Evolutionary conservation across 1,139 yeast genomes (phyloP).

Genomic region (Lodderomyces metapsilosis): DNA sequence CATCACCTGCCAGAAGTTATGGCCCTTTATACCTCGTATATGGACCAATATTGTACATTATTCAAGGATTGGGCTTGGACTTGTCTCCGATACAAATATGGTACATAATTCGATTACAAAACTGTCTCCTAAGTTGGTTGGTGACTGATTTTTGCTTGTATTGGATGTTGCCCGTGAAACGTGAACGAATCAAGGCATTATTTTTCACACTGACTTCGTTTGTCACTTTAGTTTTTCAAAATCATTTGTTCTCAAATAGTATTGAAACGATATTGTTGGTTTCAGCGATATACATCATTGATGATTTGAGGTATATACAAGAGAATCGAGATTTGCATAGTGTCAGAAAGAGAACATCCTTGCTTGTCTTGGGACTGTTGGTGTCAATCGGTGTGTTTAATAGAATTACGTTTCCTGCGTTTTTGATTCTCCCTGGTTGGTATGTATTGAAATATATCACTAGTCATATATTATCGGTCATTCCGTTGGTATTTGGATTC

Average conservation of each 20-base stretch:
- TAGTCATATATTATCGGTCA: slow-evolving; percentile 23
- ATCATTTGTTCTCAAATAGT: slow-evolving; percentile 87
- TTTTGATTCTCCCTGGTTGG: slow-evolving; percentile 60
- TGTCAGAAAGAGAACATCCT: slow-evolving; percentile 12
- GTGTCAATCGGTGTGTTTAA: slow-evolving; percentile 74
- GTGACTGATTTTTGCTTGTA: slow-evolving; percentile 52
- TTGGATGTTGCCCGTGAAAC: slow-evolving; percentile 53
- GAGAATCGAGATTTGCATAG: slow-evolving; percentile 16
- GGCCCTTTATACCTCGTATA: slow-evolving; percentile 68
- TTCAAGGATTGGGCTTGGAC: slow-evolving; percentile 21
- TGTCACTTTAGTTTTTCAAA: slow-evolving; percentile 74
- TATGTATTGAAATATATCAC: slow-evolving; percentile 37
- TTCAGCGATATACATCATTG: slow-evolving; percentile 50
- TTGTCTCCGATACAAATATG: slow-evolving; percentile 50
- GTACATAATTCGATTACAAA: slow-evolving; percentile 56
- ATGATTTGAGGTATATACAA: slow-evolving; percentile 38
- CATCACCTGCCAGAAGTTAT: slow-evolving; percentile 67
- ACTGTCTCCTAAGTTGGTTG: slow-evolving; percentile 59
- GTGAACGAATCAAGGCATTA: slow-evolving; percentile 62
- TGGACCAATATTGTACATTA: slow-evolving; percentile 57
- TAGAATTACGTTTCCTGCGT: slow-evolving; percentile 79
- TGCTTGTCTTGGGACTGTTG: slow-evolving; percentile 20
- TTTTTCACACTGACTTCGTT: slow-evolving; percentile 75
- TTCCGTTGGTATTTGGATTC: slow-evolving; percentile 29
- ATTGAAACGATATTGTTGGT: slow-evolving; percentile 73